A percentile compares a stretch with the other conserved stretches of the same genome.
These are phyloP conservation scores for Quercus robur DNA, from an alignment of 306 rosid genomes.

Conservation along the genomic window DNA sequence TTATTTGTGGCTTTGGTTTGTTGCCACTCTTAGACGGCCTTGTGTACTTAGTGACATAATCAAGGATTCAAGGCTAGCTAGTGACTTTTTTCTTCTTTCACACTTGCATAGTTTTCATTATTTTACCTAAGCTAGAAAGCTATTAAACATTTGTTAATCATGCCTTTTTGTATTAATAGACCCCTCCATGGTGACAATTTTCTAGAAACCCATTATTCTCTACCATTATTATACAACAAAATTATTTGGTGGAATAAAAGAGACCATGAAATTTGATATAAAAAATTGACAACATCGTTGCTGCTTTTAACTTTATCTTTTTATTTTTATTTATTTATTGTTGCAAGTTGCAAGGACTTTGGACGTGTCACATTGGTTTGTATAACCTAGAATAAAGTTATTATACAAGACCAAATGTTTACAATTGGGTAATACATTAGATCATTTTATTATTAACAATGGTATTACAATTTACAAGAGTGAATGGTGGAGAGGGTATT, in stretches of 20 bases:
- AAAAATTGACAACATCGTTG: not conserved
- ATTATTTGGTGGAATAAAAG: not conserved
- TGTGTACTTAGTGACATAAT: not conserved
- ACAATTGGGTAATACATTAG: not conserved
- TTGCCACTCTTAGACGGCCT: not conserved
- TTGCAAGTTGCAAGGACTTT: not conserved
- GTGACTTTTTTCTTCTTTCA: not conserved
- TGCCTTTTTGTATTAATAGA: not conserved
- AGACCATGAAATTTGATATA: not conserved
- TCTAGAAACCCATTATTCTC: not conserved
- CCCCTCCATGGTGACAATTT: too few species aligned
- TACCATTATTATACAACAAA: not conserved
- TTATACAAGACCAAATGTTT: not conserved
- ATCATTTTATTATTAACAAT: too few species aligned
- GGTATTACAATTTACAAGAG: not conserved
- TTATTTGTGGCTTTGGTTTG: conserved; percentile 19
- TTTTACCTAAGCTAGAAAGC: not conserved
- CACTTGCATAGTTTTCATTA: not conserved
- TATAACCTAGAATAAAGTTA: not conserved
- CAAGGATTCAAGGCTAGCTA: not conserved
- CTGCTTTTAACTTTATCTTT: not conserved
- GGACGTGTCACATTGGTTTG: not conserved
- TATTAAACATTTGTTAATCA: not conserved
- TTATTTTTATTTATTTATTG: not conserved
- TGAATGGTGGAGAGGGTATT: not conserved